Base-by-base conservation (phyloP, 441 rosid genomes). In the Melastoma candidum region DNA sequence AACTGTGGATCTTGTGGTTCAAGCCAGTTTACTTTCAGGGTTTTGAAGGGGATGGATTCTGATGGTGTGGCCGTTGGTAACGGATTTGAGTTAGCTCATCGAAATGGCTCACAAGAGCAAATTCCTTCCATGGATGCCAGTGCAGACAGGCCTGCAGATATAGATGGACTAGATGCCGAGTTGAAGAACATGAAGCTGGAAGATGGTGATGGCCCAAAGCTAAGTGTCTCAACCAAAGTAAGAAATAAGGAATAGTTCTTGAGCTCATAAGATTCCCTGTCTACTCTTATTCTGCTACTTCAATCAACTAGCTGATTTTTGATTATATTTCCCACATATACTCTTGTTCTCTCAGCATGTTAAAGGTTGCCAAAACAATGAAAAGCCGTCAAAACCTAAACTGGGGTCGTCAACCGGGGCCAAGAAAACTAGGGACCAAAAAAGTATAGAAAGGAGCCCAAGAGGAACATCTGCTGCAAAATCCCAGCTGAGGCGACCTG, bases 1-100 rank as follows among this genome's bases (percentile, higher is more conserved):
- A 57, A 8, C 41, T 4, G 8, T 29, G n/a, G n/a, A 56, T 45
- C 26, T 44, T 11, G 12, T 58, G 48, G 45, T 51, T 50, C 65
- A 12, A 54, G 17, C 24, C 63, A 32, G 25, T 56, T 60, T 11
- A 32, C 41, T 32, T 32, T 32, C 63, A 58, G 54, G 50, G 70
- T 64, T 49, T 61, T 79, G 83, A 75, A 67, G 54, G 58, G 32
- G 47, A 93, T 93, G 98, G 97, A 88, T 49, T 60, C 72, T 7
- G 82, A 77, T 59, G 61, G 54, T 50, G 26, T 66, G 44, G 51
- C 65, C 49, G 69, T 68, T 10, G 46, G 36, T 49, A 78, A 67
- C 63, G 87, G 78, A 69, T 62, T 64, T 62, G 90, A 81, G 65
- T 47, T 49, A 14, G 70, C 56, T 68, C 72, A 68, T 71, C 71